phyloP scores from a whole-genome alignment of 148 eudicot genomes.

The Hydrangea macrophylla region DNA sequence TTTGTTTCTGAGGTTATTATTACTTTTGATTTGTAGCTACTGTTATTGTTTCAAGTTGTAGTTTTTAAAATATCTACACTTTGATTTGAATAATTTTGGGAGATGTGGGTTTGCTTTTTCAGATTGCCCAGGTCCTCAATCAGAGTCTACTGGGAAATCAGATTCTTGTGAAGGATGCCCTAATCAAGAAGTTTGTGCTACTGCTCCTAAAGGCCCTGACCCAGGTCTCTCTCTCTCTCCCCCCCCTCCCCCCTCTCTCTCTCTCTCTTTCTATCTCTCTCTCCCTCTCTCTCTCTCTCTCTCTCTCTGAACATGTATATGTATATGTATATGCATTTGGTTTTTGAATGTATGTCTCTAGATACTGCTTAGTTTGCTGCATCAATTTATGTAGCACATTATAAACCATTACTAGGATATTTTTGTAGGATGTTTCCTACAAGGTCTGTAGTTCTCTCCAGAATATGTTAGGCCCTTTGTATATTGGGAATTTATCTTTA shows the following conservation, averaged over 20 bases:
- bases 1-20: not conserved
- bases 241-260: not conserved
- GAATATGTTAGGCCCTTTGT: no score
- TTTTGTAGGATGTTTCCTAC: no score
- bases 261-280: not conserved
- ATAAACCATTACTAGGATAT: no score
- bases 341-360: not conserved
- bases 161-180: constrained; percentile 91
- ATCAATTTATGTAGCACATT: not conserved
- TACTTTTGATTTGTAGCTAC: not conserved
- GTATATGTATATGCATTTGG: not conserved
- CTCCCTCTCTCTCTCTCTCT: not conserved
- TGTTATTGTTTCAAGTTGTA: not conserved
- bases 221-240: constrained; percentile 45
- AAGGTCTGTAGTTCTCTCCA: no score
- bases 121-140: constrained; percentile 90
- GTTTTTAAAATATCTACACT: not conserved
- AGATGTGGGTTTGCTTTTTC: constrained; percentile 8
- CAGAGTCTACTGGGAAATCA: constrained; percentile 80
- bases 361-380: not conserved
- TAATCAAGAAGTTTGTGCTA: constrained; percentile 81
- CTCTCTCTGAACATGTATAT: not conserved
- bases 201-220: constrained; percentile 97
- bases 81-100: not conserved
- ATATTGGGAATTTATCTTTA: no score